Percentiles rank a stretch among this genome's conserved stretches.
Conservation (phyloP, 2,329 filamentous ascomycete species). For the Arthroderma sp. region DNA sequence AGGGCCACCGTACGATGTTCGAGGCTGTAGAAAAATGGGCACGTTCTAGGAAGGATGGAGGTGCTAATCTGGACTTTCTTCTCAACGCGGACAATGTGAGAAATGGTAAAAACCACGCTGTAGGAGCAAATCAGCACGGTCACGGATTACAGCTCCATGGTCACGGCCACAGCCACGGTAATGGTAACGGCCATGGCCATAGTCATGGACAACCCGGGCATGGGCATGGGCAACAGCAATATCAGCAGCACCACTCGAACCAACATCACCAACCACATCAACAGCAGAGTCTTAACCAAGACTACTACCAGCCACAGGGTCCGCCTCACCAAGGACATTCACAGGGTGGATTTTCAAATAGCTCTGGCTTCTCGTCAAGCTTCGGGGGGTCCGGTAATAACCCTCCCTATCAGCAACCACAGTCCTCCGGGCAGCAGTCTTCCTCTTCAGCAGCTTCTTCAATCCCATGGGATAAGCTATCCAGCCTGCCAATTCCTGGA, state of each 20-base stretch:
- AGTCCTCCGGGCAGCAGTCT: slow-evolving; percentile 9
- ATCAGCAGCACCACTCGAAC: neutral
- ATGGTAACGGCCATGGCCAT: slow-evolving; percentile 5
- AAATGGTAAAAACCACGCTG: slow-evolving; percentile 63
- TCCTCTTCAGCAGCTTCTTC: slow-evolving; percentile 14
- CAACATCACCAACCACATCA: neutral
- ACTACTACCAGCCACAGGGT: neutral
- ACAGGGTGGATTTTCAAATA: slow-evolving; percentile 16
- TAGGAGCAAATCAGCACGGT: slow-evolving; percentile 9
- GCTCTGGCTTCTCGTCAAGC: slow-evolving; percentile 8
- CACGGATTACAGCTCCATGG: slow-evolving; percentile 10
- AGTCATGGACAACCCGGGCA: slow-evolving; percentile 1
- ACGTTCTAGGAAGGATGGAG: slow-evolving; percentile 52
- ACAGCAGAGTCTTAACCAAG: slow-evolving; percentile 1
- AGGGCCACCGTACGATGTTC: slow-evolving; percentile 84
- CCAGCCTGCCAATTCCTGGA: slow-evolving; percentile 24
- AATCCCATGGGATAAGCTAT: slow-evolving; percentile 20
- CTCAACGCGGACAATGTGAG: slow-evolving; percentile 74
- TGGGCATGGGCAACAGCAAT: neutral
- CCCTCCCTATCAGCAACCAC: neutral
- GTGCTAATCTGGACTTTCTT: slow-evolving; percentile 55
- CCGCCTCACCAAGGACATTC: slow-evolving; percentile 16
- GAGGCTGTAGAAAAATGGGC: slow-evolving; percentile 72
- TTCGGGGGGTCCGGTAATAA: slow-evolving; percentile 7
- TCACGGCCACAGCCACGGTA: slow-evolving; percentile 3